Conservation (phyloP, 257 asterid genomes). For the Solanum habrochaites region DNA sequence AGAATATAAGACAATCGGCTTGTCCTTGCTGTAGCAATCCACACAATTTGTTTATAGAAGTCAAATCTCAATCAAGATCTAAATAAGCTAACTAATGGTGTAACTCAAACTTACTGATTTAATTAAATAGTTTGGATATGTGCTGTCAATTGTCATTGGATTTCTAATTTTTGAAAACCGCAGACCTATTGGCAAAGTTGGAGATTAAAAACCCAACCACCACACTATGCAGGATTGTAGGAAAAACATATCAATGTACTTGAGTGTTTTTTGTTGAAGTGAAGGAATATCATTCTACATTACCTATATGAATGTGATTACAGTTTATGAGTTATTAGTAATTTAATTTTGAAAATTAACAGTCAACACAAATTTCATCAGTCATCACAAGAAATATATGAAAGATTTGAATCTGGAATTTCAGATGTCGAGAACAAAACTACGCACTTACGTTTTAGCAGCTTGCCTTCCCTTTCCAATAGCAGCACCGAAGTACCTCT, state of each 20-base stretch:
- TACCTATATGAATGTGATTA: neutral
- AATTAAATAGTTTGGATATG: neutral
- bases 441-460: constrained; percentile 76
- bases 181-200: neutral
- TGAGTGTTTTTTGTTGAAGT: neutral
- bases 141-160: neutral
- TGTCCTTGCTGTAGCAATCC: neutral
- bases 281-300: neutral
- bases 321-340: neutral
- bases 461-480: constrained; percentile 97
- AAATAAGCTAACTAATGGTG: neutral
- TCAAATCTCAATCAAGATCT: neutral
- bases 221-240: neutral
- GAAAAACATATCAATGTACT: neutral
- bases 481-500: constrained; percentile 94
- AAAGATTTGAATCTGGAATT: neutral
- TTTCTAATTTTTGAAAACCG: neutral
- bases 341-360: neutral
- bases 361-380: neutral
- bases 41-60: neutral
- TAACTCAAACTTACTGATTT: neutral
- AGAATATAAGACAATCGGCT: neutral
- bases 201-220: neutral
- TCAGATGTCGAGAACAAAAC: neutral
- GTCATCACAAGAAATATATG: neutral